Evolutionary conservation across 2,329 filamentous ascomycete species (phyloP), one percentile per base, ranked within the genome.

Genomic region (Verticillium alfalfae): DNA sequence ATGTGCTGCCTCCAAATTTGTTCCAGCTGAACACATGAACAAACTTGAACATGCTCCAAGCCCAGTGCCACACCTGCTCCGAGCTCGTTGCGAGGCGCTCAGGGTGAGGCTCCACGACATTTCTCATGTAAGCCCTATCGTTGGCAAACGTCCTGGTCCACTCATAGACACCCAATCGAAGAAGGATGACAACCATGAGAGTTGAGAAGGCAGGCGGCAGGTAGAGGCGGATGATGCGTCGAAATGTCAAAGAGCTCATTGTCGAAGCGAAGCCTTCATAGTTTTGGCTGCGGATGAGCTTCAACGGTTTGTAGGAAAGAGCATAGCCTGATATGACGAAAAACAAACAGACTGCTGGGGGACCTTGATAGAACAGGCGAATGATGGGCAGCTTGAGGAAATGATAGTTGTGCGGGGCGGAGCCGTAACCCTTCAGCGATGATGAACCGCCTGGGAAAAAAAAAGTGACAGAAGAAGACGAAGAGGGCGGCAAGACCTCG

Each of bases 281-380:
- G n/a, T 65, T 67, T n/a, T 73, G 71, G 60, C 66, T 72, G 54
- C 78, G 77, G 31, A 75, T 70, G 57, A 82, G 74, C 64, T 78
- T 81, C n/a, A 85, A 67, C 1, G 82, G 80, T 56, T 78, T 78
- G 61, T 86, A 79, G 36, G 80, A 82, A 13, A 88, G 75, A 2
- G 84, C 86, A 70, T 86, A 88, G 22, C 85, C 85, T 0, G 83
- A 85, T 55, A 87, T 83, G 67, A 87, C 80, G 68, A 87, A 88
- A 75, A 88, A 88, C 65, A 86, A 72, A 70, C 80, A 83, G 45
- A 87, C 84, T 66, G 83, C 84, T 0, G 83, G 79, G 3, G 81
- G 82, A 1, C 83, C 84, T 59, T 81, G 80, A 68, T 81, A 86
- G 62, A 82, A 75, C 4, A 86, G 73, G 15, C 84, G 76, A 18